Conservation (phyloP, 176 grass and related monocot genomes). For the Carex littledalei region DNA sequence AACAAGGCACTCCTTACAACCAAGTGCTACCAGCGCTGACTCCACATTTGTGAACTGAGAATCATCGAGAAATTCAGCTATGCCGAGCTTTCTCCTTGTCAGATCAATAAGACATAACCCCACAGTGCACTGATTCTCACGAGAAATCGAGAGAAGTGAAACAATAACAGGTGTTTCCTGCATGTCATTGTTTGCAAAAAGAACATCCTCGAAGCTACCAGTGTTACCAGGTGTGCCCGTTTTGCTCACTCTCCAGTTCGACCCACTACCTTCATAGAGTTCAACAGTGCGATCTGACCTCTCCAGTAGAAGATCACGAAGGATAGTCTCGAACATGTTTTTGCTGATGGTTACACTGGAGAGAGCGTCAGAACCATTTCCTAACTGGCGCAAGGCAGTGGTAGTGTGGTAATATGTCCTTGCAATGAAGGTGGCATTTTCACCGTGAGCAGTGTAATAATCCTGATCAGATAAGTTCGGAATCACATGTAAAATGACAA, state of each 20-base stretch:
- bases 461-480: slow-evolving; percentile 46
- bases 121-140: slow-evolving; percentile 64
- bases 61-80: slow-evolving; percentile 90
- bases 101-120: slow-evolving; percentile 90
- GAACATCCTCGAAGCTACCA: slow-evolving; percentile 92
- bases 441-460: slow-evolving; percentile 91
- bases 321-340: slow-evolving; percentile 91
- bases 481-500: slow-evolving; percentile 23
- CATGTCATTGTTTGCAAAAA: slow-evolving; percentile 99
- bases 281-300: slow-evolving; percentile 82
- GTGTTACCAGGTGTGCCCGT: slow-evolving; percentile 92
- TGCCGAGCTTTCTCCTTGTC: slow-evolving; percentile 74
- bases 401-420: slow-evolving; percentile 91
- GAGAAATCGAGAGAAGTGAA: slow-evolving; percentile 59
- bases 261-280: slow-evolving; percentile 89
- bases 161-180: slow-evolving; percentile 80
- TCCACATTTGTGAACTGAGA: slow-evolving; percentile 89
- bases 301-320: slow-evolving; percentile 81
- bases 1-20: slow-evolving; percentile 93
- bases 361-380: slow-evolving; percentile 56
- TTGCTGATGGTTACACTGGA: slow-evolving; percentile 82
- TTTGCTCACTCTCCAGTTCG: slow-evolving; percentile 82
- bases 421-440: slow-evolving; percentile 89
- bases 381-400: slow-evolving; percentile 72
- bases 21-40: slow-evolving; percentile 74